Base-by-base conservation (phyloP, 345 rosid species). In the Microcos paniculata region DNA sequence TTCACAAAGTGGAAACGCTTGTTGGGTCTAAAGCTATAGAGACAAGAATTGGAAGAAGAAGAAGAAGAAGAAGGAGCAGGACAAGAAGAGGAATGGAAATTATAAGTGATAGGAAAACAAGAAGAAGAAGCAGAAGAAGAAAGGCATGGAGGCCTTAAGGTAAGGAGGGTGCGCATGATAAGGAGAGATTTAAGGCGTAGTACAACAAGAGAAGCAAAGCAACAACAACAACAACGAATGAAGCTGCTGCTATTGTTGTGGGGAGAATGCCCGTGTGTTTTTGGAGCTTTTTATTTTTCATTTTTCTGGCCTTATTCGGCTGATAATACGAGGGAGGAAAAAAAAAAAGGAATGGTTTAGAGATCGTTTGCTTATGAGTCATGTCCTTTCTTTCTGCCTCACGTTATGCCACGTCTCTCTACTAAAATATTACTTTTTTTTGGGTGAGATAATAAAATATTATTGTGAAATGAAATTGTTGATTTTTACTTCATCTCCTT, bases 1-100 rank as follows among this genome's bases (percentile, higher is more conserved):
- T 80, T 84, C 26, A 91, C 80, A 85, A 91, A 93, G 71, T 90
- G 90, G 75, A 87, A 88, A 72, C 94, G 93, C 72, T 73, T 85
- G 76, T 11, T 85, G 90, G 91, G 88, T 76, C 82, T 86, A 74
- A 81, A 88, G 85, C 90, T 78, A 70, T 75, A 80, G 49, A 81
- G 83, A 73, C 76, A 86, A 43, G 79, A 79, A 74, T 73, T 52
- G 64, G 73, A 64, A 33, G 83, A 71, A 46, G 82, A 52, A 31
- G 70, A 76, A 23, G 61, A 73, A 43, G 87, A 38, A 8, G 74
- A 12, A 33, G 67, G 21, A 43, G 75, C 4, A 3, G 40, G 40
- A 35, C 6, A 18, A 30, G 82, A 58, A 43, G 75, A 78, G 59
- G 62, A 73, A 56, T 33, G 79, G 87, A 71, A 73, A 63, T 55